Base-by-base conservation (phyloP, 2,329 filamentous ascomycete genomes). In the Epichloe coenophiala region DNA sequence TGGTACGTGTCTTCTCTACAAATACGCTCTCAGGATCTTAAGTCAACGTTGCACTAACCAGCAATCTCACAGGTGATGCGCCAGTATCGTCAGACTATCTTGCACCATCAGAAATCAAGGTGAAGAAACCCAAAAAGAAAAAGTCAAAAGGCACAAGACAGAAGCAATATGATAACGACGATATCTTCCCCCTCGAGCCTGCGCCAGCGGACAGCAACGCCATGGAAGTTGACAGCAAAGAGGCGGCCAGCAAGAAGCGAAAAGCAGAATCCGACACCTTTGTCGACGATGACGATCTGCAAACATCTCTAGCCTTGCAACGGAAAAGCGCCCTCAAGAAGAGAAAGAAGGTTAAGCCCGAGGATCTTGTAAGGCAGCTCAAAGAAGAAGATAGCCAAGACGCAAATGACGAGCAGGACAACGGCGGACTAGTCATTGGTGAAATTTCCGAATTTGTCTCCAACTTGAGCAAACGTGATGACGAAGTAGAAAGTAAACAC, bases 61-160 rank as follows among this genome's bases (percentile, higher is more conserved):
- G 19, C 11, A 47, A 17, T 37, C 9, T 39, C 39, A 4, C 7
- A 66, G 57, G 58, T 33, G 60, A 61, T 39, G 53, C 56, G 9
- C 68, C 71, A 52, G 65, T 59, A 17, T 58, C 78, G 15, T 95
- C 90, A 17, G 93, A 98, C 65, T 98, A 98, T 64, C 74, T 94
- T 56, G 88, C 95, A 54, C 71, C 84, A 15, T 86, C 86, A 2
- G 84, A 93, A 58, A 79, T 96, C 61, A 98, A 96, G 67, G 78
- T 97, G 55, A 94, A 89, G 70, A 98, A 95, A 65, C 84, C 88
- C 1, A 96, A 95, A 69, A 96, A 95, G 71, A 94, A 91, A 71
- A 93, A 91, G 68, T 77, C 80, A 35, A 91, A 89, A 65, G 75
- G 79, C 23, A 87, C 84, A 2, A 76, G 86, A 47, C 80, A 86